Conservation (phyloP, 169 alveolate genomes). For the Cryptosporidium viatorum region DNA sequence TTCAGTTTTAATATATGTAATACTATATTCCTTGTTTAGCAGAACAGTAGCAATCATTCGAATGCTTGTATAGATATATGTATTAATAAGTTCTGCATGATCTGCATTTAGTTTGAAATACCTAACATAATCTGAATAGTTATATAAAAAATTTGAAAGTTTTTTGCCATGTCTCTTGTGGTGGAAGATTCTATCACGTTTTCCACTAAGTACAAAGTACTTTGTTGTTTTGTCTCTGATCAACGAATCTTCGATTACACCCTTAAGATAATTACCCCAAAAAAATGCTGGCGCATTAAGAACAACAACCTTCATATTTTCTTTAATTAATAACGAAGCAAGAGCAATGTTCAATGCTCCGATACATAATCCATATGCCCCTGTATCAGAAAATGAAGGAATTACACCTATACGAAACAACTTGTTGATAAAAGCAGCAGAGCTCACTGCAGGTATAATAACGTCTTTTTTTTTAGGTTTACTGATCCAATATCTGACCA, state of each 20-base stretch:
- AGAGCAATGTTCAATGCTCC: slow-evolving; percentile 33
- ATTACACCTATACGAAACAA: slow-evolving; percentile 39
- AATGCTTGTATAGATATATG: slow-evolving; percentile 17
- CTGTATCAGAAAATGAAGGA: slow-evolving; percentile 53
- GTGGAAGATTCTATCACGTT: background rate
- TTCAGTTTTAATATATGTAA: background rate
- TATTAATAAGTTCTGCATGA: slow-evolving; percentile 1
- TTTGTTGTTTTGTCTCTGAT: slow-evolving; percentile 8
- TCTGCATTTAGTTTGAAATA: slow-evolving; percentile 23
- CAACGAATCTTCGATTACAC: background rate
- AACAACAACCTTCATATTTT: slow-evolving; percentile 24
- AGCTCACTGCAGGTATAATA: slow-evolving; percentile 60
- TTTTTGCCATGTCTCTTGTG: slow-evolving; percentile 20
- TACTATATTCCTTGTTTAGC: background rate
- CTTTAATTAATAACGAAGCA: slow-evolving; percentile 7
- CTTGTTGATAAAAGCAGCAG: slow-evolving; percentile 60
- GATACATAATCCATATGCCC: slow-evolving; percentile 57
- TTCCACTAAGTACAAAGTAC: slow-evolving; percentile 26
- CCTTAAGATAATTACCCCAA: background rate
- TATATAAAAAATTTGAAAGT: slow-evolving; percentile 25
- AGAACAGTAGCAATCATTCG: slow-evolving; percentile 18
- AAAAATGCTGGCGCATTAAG: slow-evolving; percentile 42
- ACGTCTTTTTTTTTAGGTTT: slow-evolving; percentile 32
- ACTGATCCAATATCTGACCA: slow-evolving; percentile 13
- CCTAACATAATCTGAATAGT: slow-evolving; percentile 9